phyloP scores from a whole-genome alignment of 2,329 filamentous ascomycete species.

The Trichophyton benhamiae region DNA sequence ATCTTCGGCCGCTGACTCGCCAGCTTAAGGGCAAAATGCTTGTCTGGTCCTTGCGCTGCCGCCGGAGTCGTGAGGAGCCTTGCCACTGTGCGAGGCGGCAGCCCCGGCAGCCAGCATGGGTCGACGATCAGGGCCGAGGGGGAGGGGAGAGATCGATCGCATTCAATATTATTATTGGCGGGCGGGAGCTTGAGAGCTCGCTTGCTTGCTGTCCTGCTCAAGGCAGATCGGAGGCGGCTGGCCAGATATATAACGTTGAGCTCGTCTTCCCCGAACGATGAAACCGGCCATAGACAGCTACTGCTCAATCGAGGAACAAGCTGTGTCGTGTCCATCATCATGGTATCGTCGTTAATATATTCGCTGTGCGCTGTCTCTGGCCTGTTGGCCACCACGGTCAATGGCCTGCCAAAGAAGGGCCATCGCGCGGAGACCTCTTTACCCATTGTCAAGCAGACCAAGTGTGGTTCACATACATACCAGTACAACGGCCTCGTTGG shows the following conservation, averaged over 20 bases:
- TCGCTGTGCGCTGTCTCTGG: not conserved
- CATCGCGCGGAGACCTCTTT: constrained; percentile 1
- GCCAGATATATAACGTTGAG: not conserved
- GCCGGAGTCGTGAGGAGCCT: not conserved
- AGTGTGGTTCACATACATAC: constrained; percentile 50
- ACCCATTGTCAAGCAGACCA: constrained; percentile 36
- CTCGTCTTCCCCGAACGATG: not conserved
- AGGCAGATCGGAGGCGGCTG: not conserved
- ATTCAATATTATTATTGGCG: not conserved
- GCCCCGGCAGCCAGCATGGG: not conserved
- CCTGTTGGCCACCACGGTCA: constrained; percentile 12
- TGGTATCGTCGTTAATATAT: constrained; percentile 16
- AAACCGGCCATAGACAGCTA: no score
- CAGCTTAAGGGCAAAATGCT: not conserved
- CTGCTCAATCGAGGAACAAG: no score
- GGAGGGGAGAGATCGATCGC: not conserved
- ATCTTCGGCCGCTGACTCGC: not conserved
- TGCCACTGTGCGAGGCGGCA: not conserved
- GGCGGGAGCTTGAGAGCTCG: not conserved
- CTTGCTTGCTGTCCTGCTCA: not conserved
- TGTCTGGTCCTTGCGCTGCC: not conserved
- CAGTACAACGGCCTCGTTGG: constrained; percentile 56
- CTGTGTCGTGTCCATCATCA: constrained; percentile 9
- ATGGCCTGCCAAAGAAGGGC: constrained; percentile 6
- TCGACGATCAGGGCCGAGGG: not conserved